Base-by-base conservation (phyloP, 169 alveolate species). In the Cryptosporidium xiaoi region DNA sequence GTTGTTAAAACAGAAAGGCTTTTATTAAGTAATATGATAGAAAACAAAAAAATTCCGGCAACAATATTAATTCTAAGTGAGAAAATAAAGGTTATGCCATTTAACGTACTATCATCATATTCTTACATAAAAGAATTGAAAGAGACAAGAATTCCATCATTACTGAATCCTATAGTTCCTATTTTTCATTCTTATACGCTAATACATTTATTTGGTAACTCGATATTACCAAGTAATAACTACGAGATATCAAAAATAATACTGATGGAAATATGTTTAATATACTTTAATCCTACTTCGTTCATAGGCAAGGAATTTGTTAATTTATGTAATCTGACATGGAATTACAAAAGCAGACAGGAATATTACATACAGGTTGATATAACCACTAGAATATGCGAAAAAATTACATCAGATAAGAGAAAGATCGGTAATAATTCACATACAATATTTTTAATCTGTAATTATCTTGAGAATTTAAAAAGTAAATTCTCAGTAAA, bases 1-100 rank as follows among this genome's bases (percentile, higher is more conserved):
- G 71, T 62, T 1, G 40, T 62, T 24, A 77, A 77, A 71, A 60
- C 65, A 16, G 87, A 77, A 44, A 77, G 87, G 48, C 87, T 77
- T 58, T 24, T 77, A 12, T 29, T 77, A 24, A 56, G 71, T 46
- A 60, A 44, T 50, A 12, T 44, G 56, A 29, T 62, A 24, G 71
- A 60, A 29, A 46, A 1, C 0, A 34, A 77, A 18, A 77, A 29
- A 33, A 77, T 60, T 15, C 44, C 87, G 12, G 18, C 40, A 36
- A 34, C 56, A 27, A 40, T 62, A 24, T 44, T 77, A 29, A 29
- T 56, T 15, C 24, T 77, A 24, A 15, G 51, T 44, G 87, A 77
- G 31, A 77, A 77, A 27, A 62, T 77, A 13, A 34, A 33, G 12
- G n/a, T 29, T 13, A 34, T 77, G 33, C 87, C 87, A 18, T 77